A percentile compares a stretch with the other conserved stretches of the same genome.
Conservation (phyloP, 139 green algal genomes). For the Monoraphidium neglectum region DNA sequence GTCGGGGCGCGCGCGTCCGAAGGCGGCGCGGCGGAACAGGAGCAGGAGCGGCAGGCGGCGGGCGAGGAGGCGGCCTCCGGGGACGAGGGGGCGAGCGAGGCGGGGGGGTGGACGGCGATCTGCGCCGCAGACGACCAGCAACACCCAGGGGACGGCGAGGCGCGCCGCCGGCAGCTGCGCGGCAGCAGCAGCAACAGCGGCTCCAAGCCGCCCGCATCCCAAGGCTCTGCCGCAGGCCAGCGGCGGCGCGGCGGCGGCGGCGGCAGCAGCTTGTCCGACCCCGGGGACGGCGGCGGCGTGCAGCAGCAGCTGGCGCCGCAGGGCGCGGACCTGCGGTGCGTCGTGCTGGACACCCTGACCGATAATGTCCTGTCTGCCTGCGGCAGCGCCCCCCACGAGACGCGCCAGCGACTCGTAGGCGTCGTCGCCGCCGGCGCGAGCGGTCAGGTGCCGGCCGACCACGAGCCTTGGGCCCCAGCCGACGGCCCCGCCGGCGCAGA, state of each 20-base stretch:
- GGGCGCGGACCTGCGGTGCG: conserved; percentile 61
- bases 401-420: conserved; percentile 4
- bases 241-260: neutral
- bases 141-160: neutral
- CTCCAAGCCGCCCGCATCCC: too few species aligned
- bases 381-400: conserved; percentile 39
- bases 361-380: conserved; percentile 65
- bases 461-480: neutral
- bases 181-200: conserved; percentile 2
- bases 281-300: neutral
- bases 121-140: neutral
- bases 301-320: neutral
- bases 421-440: conserved; percentile 16
- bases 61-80: neutral
- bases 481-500: neutral
- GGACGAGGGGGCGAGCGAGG: neutral
- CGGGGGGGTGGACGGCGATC: neutral
- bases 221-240: neutral
- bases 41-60: neutral
- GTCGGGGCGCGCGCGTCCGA: neutral
- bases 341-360: conserved; percentile 73
- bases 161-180: neutral
- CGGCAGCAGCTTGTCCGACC: neutral
- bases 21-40: too few species aligned
- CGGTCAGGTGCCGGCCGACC: neutral